Base-by-base conservation (phyloP, 2,329 filamentous ascomycete genomes). In the Claviceps sp. region DNA sequence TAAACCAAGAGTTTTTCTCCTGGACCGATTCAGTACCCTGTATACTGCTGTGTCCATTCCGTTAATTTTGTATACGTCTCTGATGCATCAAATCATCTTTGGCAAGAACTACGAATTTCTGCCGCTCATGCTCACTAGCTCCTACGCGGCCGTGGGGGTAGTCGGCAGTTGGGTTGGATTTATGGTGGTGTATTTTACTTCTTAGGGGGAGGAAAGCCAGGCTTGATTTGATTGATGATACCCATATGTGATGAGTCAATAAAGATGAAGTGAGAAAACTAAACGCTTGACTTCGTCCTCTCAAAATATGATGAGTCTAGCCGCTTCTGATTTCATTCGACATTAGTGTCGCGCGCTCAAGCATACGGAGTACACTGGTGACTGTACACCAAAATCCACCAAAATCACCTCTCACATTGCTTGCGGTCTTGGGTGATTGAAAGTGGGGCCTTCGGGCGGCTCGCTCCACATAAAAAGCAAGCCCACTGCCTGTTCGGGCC, bases 91-190 rank as follows among this genome's bases (percentile, higher is more conserved):
- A 47, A 66, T 91, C n/a, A 70, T 94, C 4, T 96, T 95, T 70
- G 89, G 89, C 0, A 78, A 81, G 61, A 79, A 74, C 56, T 88
- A 86, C 61, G 88, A 96, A 68, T 98, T 97, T 67, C 69, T 98
- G 51, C 93, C 93, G 26, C 72, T 97, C 60, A 97, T 98, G 91
- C 93, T 97, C 64, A 96, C 84, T 59, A 97, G 91, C 72, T 86
- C 87, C 13, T 98, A 97, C 67, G 88, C 86, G 37, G 93, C 93
- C 4, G 74, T 97, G 53, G 93, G 93, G n/a, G 90, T 97, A 0
- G 82, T 96, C 18, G 89, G 88, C 3, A 97, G 93, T 69, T 97
- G 91, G 91, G 62, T 96, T 42, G 90, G 93, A 9, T 96, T 95
- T 65, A 81, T 90, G 72, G 86, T 95, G 37, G 89, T 97, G 49